phyloP scores from a whole-genome alignment of 192 early-diverging fungal species.

The Entomortierella beljakovae region DNA sequence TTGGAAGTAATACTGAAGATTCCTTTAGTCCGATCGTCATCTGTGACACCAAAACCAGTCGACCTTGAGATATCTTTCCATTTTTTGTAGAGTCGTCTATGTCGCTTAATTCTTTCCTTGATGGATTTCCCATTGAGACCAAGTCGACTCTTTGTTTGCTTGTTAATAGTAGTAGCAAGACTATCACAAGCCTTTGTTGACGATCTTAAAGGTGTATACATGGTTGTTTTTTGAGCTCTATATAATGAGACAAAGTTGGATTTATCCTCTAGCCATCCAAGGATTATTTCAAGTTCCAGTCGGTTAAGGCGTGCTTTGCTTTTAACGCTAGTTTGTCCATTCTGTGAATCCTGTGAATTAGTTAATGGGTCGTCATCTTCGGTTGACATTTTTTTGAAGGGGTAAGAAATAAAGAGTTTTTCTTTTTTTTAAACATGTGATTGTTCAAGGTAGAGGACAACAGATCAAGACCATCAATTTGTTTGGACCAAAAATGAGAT shows the following conservation, averaged over 20 bases:
- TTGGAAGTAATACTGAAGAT: slow-evolving; percentile 11
- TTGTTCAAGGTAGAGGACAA: too few species aligned
- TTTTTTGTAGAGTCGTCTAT: slow-evolving; percentile 2
- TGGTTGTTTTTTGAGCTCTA: not conserved
- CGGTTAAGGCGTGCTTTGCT: not conserved
- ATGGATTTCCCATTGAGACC: slow-evolving; percentile 14
- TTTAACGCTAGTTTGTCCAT: not conserved
- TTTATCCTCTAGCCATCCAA: slow-evolving; percentile 18
- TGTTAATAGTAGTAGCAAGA: slow-evolving; percentile 7
- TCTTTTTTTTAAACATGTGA: too few species aligned
- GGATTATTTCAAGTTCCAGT: slow-evolving; percentile 16
- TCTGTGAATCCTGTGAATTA: too few species aligned
- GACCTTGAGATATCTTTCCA: not conserved
- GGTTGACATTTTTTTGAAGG: too few species aligned
- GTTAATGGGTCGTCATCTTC: too few species aligned
- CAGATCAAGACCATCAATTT: too few species aligned
- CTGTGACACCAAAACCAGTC: slow-evolving; percentile 18
- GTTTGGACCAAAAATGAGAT: too few species aligned
- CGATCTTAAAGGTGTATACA: slow-evolving; percentile 1
- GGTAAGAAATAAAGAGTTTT: too few species aligned
- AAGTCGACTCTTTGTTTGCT: slow-evolving; percentile 18
- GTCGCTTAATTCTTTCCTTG: slow-evolving; percentile 12
- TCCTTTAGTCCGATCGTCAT: slow-evolving; percentile 12
- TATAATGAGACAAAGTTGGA: slow-evolving; percentile 17
- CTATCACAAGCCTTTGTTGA: not conserved